phyloP scores from a whole-genome alignment of 2,329 filamentous ascomycete genomes.

The Fusarium sp. region DNA sequence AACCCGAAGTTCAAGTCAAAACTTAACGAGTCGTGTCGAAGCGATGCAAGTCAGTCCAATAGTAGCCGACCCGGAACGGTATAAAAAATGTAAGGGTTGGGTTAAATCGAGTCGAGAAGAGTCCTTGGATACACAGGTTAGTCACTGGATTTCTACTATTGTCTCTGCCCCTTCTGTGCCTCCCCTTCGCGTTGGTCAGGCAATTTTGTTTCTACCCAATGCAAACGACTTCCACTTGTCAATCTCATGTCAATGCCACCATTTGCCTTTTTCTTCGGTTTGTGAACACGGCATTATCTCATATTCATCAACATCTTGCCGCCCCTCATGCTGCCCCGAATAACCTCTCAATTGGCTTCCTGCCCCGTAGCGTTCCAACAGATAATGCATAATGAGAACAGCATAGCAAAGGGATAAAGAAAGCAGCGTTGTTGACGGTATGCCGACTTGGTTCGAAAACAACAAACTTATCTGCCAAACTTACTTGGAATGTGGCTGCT shows the following conservation, averaged over 20 bases:
- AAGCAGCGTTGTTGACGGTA: not conserved
- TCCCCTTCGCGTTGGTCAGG: constrained; percentile 10
- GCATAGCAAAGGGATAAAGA: not conserved
- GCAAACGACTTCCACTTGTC: constrained; percentile 1
- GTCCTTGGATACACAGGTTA: constrained; percentile 31
- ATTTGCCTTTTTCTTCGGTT: not conserved
- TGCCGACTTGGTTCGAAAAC: not conserved
- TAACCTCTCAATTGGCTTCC: not conserved
- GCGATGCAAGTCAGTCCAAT: constrained; percentile 9
- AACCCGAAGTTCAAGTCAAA: constrained; percentile 29
- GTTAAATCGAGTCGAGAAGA: constrained; percentile 14
- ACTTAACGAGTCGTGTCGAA: constrained; percentile 22
- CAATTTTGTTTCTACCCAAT: constrained; percentile 14
- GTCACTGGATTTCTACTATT: constrained; percentile 16
- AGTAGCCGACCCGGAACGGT: constrained; percentile 7
- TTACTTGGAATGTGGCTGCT: constrained; percentile 8
- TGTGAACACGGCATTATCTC: not conserved
- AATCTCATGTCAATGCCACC: not conserved
- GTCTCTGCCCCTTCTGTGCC: constrained; percentile 8
- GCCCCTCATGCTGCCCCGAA: not conserved
- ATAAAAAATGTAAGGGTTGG: constrained; percentile 18
- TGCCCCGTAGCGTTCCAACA: not conserved
- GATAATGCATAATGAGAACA: not conserved
- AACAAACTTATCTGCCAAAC: constrained; percentile 1
- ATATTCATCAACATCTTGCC: not conserved